Base-by-base conservation (phyloP, 495 filamentous ascomycete species). In the Tuber melanosporum region DNA sequence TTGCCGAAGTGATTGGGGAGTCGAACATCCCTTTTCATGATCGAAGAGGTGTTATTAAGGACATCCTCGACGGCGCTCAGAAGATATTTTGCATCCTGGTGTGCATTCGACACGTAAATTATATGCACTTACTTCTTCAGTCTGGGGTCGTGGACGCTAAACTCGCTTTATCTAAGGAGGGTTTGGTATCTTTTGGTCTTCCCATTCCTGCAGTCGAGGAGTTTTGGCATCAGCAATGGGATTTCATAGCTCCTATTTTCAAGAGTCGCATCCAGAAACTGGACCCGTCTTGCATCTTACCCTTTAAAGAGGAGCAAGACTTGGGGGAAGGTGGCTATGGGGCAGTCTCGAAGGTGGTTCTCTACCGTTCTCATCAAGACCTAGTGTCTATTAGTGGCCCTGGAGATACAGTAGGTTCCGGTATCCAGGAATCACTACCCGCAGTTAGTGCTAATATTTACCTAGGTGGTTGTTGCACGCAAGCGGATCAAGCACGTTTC, bases 21-120 rank as follows among this genome's bases (percentile, higher is more conserved):
- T 66, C 57, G 14, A 12, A 7, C 4, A 66, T 66, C 26, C 14
- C 26, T 0, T 0, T 17, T 17, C 26, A 36, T 6, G 57, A 66
- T 32, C 57, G 10, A 7, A 36, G 3, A 36, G 5, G 1, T 36
- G 14, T 17, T 36, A 19, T 36, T 1, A 19, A 19, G 3, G 26
- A 41, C 44, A 42, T 74, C 45, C 14, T 49, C 32, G 10, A 17
- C 7, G 22, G 26, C 20, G 73, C 73, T n/a, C 36, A 39, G n/a
- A 74, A 74, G 32, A 62, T 74, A 39, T 74, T 74, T 42, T 74
- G 73, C 9, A 74, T 74, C 7, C 39, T 74, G 20, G 73, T 74
- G 47, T 41, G 15, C 46, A 66, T 62, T 10, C 36, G 43, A 36
- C 7, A 44, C 1, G 46, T 62, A 14, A 19, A 74, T 41, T 12